Conservation (phyloP, 129 eudicot species). For the Helianthus annuus region DNA sequence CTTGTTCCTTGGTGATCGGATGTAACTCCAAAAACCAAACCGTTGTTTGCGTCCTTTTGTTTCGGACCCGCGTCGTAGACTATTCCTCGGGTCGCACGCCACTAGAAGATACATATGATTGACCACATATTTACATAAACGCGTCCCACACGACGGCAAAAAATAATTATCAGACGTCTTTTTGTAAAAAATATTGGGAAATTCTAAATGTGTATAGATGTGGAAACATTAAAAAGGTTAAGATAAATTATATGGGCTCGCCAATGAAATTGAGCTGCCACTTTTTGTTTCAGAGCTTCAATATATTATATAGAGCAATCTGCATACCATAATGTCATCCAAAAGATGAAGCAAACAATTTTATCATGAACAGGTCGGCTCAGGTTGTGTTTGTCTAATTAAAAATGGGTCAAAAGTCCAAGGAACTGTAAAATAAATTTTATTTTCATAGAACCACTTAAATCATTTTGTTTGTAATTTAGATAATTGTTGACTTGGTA, state of each 20-base stretch:
- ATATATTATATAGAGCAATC: slow-evolving; percentile 90
- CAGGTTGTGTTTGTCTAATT: neutral
- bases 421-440: neutral
- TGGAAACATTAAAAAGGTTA: slow-evolving; percentile 88
- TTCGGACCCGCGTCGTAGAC: too few relatives aligned
- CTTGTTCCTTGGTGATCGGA: too few relatives aligned
- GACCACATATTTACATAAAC: too few relatives aligned
- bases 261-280: slow-evolving; percentile 99
- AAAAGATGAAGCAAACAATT: neutral
- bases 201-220: too few relatives aligned
- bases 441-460: neutral
- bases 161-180: too few relatives aligned
- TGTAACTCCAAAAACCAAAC: too few relatives aligned
- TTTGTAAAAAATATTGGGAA: too few relatives aligned
- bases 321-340: slow-evolving; percentile 31
- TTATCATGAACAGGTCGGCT: neutral
- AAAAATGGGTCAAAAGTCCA: neutral
- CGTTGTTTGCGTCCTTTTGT: too few relatives aligned
- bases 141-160: too few relatives aligned
- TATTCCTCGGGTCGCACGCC: too few relatives aligned
- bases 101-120: too few relatives aligned
- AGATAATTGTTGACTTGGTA: neutral
- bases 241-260: slow-evolving; percentile 83
- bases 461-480: neutral
- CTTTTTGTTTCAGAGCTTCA: slow-evolving; percentile 92